A percentile compares a stretch with the other conserved stretches of the same genome.
Conservation (phyloP, 2,329 filamentous ascomycete species). For the Cordyceps javanica region DNA sequence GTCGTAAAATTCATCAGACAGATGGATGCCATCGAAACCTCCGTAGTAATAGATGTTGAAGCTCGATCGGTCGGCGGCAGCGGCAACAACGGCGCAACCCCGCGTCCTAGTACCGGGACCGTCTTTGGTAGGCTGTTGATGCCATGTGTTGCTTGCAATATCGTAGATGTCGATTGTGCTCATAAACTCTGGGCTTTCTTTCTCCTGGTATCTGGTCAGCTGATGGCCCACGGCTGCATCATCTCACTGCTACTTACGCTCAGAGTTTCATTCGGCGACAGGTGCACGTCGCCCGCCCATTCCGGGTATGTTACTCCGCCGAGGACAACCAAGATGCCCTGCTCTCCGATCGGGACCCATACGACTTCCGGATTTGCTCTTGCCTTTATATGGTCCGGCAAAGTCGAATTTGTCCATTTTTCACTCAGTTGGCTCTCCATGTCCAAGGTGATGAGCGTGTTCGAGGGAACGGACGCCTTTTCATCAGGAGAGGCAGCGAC, state of each 20-base stretch:
- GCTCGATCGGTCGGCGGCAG: slow-evolving; percentile 63
- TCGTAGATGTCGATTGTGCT: slow-evolving; percentile 71
- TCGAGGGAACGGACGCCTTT: slow-evolving; percentile 41
- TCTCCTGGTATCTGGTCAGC: slow-evolving; percentile 35
- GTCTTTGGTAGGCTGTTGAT: slow-evolving; percentile 58
- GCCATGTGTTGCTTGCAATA: slow-evolving; percentile 62
- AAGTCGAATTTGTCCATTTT: slow-evolving; percentile 50
- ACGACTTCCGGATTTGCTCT: slow-evolving; percentile 60
- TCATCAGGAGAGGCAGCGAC: slow-evolving; percentile 26
- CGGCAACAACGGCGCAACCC: slow-evolving; percentile 69
- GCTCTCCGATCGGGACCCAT: slow-evolving; percentile 70
- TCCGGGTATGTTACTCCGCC: slow-evolving; percentile 64
- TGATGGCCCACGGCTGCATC: background rate
- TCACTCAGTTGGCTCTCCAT: slow-evolving; percentile 45
- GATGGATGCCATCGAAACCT: slow-evolving; percentile 55
- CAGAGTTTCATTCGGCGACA: slow-evolving; percentile 24
- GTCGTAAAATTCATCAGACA: slow-evolving; percentile 39
- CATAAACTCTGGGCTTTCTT: slow-evolving; percentile 65
- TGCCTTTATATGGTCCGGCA: slow-evolving; percentile 43
- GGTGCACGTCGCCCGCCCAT: slow-evolving; percentile 28
- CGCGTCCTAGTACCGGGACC: slow-evolving; percentile 53
- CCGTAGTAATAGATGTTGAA: slow-evolving; percentile 84
- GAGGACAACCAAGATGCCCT: slow-evolving; percentile 71
- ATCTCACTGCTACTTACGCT: slow-evolving; percentile 25
- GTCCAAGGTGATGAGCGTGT: slow-evolving; percentile 55